Conservation (phyloP, 371 early-diverging fungal genomes). For the Mucor indicus region DNA sequence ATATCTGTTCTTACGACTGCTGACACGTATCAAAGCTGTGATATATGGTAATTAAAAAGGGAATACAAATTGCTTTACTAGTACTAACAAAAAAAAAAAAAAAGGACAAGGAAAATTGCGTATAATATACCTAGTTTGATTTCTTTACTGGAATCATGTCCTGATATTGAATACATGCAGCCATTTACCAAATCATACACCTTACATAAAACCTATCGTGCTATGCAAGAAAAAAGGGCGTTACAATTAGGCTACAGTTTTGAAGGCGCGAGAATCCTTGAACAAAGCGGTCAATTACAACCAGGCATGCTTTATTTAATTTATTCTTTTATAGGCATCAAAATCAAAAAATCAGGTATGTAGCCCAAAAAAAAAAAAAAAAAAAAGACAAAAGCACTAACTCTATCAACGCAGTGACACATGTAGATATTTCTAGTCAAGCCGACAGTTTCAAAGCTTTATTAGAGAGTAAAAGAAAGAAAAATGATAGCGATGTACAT, state of each 20-base stretch:
- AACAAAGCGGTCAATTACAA: slow-evolving; percentile 4
- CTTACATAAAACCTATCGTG: slow-evolving; percentile 6
- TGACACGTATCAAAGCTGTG: too few relatives aligned
- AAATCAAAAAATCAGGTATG: slow-evolving; percentile 9
- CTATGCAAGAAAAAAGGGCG: slow-evolving; percentile 15
- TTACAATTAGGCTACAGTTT: slow-evolving; percentile 12
- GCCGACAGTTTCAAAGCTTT: slow-evolving; percentile 6
- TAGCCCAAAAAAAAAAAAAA: neutral
- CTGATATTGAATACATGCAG: slow-evolving; percentile 15
- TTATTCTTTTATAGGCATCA: slow-evolving; percentile 27
- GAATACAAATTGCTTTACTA: neutral
- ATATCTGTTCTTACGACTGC: too few relatives aligned
- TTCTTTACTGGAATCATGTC: slow-evolving; percentile 17
- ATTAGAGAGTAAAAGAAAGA: slow-evolving; percentile 17
- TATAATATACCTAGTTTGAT: slow-evolving; percentile 25
- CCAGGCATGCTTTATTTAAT: slow-evolving; percentile 27
- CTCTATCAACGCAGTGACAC: neutral
- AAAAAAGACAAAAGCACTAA: neutral
- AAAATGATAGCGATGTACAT: slow-evolving; percentile 22
- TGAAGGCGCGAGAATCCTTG: slow-evolving; percentile 1
- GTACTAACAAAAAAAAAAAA: neutral
- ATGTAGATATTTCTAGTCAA: slow-evolving; percentile 15
- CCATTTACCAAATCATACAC: slow-evolving; percentile 17
- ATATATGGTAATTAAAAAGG: too few relatives aligned
- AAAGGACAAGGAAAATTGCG: slow-evolving; percentile 29